Evolutionary conservation across 1,284 basidiomycete genomes (phyloP), one percentile per base, ranked within the genome.

Genomic region (Tilletia walkeri): DNA sequence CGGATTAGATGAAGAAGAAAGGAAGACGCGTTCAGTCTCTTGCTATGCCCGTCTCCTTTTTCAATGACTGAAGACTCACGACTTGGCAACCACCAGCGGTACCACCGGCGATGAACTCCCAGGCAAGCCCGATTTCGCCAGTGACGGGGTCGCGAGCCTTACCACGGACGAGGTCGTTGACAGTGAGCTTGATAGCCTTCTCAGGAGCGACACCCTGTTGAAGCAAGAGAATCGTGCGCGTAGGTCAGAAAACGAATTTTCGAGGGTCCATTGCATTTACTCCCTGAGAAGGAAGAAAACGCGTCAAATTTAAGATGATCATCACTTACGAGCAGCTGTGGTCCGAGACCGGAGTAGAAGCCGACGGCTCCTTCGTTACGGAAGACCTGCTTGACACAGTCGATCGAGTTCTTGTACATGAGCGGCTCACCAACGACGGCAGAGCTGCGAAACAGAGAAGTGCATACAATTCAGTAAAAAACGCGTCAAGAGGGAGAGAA

Each of bases 11-110:
- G 14, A 45, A 45, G 6, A 45, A 45, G 9, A 14, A 45, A 39
- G n/a, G 67, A 49, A 38, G 39, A 24, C 34, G 49, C 30, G 39
- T 48, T 47, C 41, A 45, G 41, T 45, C 6, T 14, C 66, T 67
- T 30, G 18, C 70, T 63, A 24, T 18, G 38, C 24, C 34, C 12
- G 10, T 47, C 3, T 48, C 38, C 65, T 41, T 18, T 10, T 48
- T n/a, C 41, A 36, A 47, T 30, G 41, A 20, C 16, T 68, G 4
- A 12, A 16, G 49, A 90, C 92, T 76, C 84, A 94, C 93, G 78
- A 99, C 95, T 90, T 99, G 95, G 83, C 93, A 95, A 83, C 92
- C 96, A 85, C 95, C 95, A 41, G 95, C 95, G 49, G 89, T 87
- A 80, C 92, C 95, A 87, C 95, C 95, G 53, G 95, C 95, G 10